Evolutionary conservation across 345 rosid genomes (phyloP).

Genomic region (Lepidium aucheri): DNA sequence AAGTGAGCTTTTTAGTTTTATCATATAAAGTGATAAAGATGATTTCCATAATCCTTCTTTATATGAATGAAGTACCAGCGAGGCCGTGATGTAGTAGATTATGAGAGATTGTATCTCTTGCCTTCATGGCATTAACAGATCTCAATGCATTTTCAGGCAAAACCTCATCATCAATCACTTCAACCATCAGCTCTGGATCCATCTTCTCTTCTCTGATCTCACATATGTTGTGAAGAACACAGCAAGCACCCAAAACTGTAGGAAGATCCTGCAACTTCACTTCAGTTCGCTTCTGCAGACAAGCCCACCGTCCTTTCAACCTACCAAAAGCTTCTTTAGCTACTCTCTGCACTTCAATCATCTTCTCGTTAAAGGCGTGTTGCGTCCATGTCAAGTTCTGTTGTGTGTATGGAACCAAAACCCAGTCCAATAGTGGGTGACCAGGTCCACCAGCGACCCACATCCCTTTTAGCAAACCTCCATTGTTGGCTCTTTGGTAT

Average conservation of each 20-base stretch:
- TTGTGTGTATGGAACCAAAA: conserved; percentile 68
- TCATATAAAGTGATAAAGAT: neutral
- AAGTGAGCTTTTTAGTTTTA: neutral
- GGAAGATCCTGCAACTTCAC: conserved; percentile 76
- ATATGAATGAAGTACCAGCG: conserved; percentile 62
- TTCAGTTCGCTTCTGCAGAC: conserved; percentile 73
- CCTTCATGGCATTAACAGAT: conserved; percentile 46
- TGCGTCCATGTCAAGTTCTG: conserved; percentile 78
- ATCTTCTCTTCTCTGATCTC: conserved; percentile 49
- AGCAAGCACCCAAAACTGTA: conserved; percentile 68
- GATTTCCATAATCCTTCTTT: neutral
- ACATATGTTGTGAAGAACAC: conserved; percentile 73
- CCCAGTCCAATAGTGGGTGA: conserved; percentile 70
- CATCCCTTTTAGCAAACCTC: conserved; percentile 43
- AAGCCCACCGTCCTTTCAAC: conserved; percentile 72
- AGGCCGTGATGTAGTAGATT: conserved; percentile 67
- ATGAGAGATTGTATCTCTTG: conserved; percentile 69
- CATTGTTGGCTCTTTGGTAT: conserved; percentile 61
- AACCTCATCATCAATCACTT: conserved; percentile 62
- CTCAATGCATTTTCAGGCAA: conserved; percentile 48
- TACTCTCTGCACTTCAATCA: conserved; percentile 50
- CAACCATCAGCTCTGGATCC: conserved; percentile 36
- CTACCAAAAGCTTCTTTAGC: conserved; percentile 60
- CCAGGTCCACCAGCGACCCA: conserved; percentile 73
- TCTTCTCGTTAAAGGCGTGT: conserved; percentile 75